Percentiles rank a stretch among this genome's conserved stretches.
phyloP scores from a whole-genome alignment of 768 basidiomycete genomes.

The Ramaria rubella region DNA sequence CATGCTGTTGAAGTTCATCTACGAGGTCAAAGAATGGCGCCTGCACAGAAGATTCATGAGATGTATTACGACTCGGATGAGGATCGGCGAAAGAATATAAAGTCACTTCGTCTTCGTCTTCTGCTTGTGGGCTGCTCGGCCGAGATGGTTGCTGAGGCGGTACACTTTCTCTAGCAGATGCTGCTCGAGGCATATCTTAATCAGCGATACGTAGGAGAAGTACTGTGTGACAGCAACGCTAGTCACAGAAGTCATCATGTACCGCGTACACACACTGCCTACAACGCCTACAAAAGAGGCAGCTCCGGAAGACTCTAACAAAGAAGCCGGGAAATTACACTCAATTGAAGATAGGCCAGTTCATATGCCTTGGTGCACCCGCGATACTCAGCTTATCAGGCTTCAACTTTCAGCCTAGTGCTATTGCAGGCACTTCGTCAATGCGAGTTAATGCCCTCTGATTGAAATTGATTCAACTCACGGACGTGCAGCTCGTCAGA shows the following conservation, averaged over 20 bases:
- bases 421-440: conserved; percentile 64
- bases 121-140: conserved; percentile 37
- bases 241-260: neutral
- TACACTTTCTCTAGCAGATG: conserved; percentile 6
- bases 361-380: neutral
- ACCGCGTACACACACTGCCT: conserved; percentile 10
- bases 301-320: neutral
- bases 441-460: conserved; percentile 36
- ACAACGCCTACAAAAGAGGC: neutral
- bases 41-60: conserved; percentile 24
- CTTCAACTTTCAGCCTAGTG: conserved; percentile 39
- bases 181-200: neutral
- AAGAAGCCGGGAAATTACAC: neutral
- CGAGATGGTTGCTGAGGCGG: conserved; percentile 34
- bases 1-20: conserved; percentile 83
- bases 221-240: neutral
- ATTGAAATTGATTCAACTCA: conserved; percentile 11
- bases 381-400: neutral
- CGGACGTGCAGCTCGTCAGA: conserved; percentile 51
- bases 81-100: neutral
- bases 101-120: conserved; percentile 34
- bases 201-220: neutral
- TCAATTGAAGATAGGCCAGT: conserved; percentile 9
- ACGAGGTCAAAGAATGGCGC: conserved; percentile 64
- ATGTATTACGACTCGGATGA: neutral